phyloP scores from a whole-genome alignment of 805 yeast species.

The Blastobotrys terrestris region DNA sequence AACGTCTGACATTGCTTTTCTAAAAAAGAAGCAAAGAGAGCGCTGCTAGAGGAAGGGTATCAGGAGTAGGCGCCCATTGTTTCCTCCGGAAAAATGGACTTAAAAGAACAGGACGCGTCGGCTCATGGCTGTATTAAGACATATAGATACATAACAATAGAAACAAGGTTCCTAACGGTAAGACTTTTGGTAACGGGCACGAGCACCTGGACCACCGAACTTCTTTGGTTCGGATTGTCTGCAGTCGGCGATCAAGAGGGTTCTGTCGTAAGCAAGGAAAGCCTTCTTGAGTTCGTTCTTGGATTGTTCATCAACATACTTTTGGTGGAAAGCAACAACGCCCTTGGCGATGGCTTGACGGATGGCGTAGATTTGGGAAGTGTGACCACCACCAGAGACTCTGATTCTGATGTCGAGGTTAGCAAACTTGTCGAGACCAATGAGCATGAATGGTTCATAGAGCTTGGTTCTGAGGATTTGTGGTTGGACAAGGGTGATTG shows the following conservation, averaged over 20 bases:
- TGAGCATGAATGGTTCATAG: slow-evolving; percentile 97
- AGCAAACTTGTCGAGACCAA: slow-evolving; percentile 98
- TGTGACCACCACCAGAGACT: slow-evolving; percentile 99
- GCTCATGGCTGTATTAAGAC: background rate
- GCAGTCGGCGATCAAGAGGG: slow-evolving; percentile 98
- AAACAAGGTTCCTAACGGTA: slow-evolving; percentile 67
- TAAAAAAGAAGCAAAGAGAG: too few species aligned
- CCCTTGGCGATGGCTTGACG: slow-evolving; percentile 99
- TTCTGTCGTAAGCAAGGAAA: slow-evolving; percentile 96
- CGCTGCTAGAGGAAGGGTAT: too few species aligned
- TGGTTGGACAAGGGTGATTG: slow-evolving; percentile 98
- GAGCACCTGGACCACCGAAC: slow-evolving; percentile 99
- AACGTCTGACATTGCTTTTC: too few species aligned
- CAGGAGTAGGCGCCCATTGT: too few species aligned
- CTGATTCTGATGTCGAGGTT: slow-evolving; percentile 97
- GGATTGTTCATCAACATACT: slow-evolving; percentile 98
- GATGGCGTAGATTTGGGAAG: slow-evolving; percentile 98
- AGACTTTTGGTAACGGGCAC: slow-evolving; percentile 99
- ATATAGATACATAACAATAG: background rate
- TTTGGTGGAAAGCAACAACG: slow-evolving; percentile 98
- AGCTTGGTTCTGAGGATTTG: slow-evolving; percentile 99
- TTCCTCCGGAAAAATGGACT: background rate
- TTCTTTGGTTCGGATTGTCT: slow-evolving; percentile 99
- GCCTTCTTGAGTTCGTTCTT: slow-evolving; percentile 99
- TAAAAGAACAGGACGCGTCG: background rate